phyloP scores from a whole-genome alignment of 2,329 filamentous ascomycete species.

The Calonectria montana region DNA sequence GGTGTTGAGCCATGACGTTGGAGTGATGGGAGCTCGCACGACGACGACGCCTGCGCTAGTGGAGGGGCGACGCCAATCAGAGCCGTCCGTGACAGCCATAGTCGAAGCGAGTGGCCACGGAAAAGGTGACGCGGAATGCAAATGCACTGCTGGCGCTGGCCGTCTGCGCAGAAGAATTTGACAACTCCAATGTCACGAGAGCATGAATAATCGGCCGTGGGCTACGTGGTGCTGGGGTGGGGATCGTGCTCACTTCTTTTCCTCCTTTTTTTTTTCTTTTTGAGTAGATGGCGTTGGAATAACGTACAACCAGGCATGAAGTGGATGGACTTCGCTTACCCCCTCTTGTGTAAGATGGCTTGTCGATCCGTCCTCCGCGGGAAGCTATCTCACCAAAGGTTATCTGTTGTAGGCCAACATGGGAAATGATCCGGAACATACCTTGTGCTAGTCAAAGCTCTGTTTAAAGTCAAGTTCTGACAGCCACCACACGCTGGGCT shows the following conservation, averaged over 20 bases:
- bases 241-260: background rate
- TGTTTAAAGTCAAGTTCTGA: background rate
- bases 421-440: background rate
- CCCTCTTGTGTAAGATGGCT: slow-evolving; percentile 3
- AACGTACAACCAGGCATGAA: background rate
- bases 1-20: slow-evolving; percentile 44
- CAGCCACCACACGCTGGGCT: background rate
- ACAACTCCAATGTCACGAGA: background rate
- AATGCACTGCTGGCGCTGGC: background rate
- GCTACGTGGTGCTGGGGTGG: background rate
- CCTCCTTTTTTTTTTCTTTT: background rate
- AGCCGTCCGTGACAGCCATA: background rate
- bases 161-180: background rate
- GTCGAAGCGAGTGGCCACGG: background rate
- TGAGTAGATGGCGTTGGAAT: background rate
- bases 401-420: background rate
- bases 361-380: background rate
- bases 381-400: background rate
- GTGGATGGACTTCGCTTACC: background rate
- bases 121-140: slow-evolving; percentile 4
- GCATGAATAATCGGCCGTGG: background rate
- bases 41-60: background rate
- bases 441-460: background rate
- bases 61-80: slow-evolving; percentile 15
- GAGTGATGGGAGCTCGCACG: slow-evolving; percentile 4